Evolutionary conservation across 495 filamentous ascomycete genomes (phyloP), one percentile per base, ranked within the genome.

Genomic region (Darksidea phi): DNA sequence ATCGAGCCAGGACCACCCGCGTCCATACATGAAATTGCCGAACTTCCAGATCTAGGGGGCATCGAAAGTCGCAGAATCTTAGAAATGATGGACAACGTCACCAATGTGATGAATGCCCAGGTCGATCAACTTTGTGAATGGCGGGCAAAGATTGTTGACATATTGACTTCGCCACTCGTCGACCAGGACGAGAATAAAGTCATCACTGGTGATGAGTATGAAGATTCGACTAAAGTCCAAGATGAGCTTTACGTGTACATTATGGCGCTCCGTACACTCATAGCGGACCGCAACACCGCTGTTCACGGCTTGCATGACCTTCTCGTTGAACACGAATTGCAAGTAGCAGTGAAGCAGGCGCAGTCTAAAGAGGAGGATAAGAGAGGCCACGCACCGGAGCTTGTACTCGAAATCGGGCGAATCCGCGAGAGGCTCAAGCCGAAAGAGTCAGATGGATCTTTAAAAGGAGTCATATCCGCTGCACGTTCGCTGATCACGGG

Each of bases 241-340:
- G 91, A 95, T 57, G 79, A 88, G 61, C 84, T 95, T 36, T 88
- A 90, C 74, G 88, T 88, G 17, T 95, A 92, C 70, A 85, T 92
- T 61, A 81, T 90, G 59, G 86, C 83, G 15, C 75, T 96, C 28
- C 78, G 89, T 53, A 84, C 86, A 0, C 78, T 88, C 55, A 80
- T 93, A 49, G 86, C 88, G 12, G 91, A 97, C 72, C 84, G 91
- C 20, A 82, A 90, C 55, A 84, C 88, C 59, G 79, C 84, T 18
- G 72, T 96, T 6, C 87, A 87, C 11, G 91, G 88, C 0, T 82
- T 90, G 57, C 78, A 78, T 49, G 94, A 94, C 67, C 74, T 80
- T n/a, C 81, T 92, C n/a, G 82, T 92, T 28, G 81, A 86, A n/a
- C 80, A 92, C 60, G 91, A 96, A 63, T 82, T 84, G 46, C 81